Evolutionary conservation across 352 stramenopile species (phyloP).

Genomic region (Phytophthora multivora): DNA sequence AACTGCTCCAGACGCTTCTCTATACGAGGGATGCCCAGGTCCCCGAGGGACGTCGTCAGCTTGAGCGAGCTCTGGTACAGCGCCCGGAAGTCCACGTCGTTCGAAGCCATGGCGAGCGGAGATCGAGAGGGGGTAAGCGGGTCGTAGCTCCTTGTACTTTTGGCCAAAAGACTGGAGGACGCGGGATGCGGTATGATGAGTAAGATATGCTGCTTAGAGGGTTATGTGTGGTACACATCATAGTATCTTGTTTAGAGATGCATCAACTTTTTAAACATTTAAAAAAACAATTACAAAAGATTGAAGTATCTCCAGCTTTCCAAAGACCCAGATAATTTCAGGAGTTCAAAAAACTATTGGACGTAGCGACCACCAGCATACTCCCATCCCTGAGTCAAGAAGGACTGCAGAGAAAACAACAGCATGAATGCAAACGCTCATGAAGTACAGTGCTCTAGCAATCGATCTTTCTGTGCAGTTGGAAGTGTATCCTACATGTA

Average conservation of each 20-base stretch:
- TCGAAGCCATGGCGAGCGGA: slow-evolving; percentile 38
- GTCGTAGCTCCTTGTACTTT: slow-evolving; percentile 1
- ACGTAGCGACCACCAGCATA: no score
- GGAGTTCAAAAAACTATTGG: no score
- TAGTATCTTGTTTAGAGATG: not conserved
- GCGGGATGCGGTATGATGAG: slow-evolving; percentile 12
- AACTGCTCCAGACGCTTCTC: slow-evolving; percentile 86
- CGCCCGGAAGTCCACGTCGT: slow-evolving; percentile 82
- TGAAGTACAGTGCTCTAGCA: no score
- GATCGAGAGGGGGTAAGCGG: slow-evolving; percentile 1
- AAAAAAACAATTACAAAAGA: no score
- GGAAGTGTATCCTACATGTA: no score
- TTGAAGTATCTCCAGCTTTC: no score
- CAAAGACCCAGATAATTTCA: no score
- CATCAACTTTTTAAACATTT: no score
- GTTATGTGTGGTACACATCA: slow-evolving; percentile 8
- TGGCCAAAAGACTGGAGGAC: slow-evolving; percentile 21
- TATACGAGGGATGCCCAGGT: slow-evolving; percentile 74
- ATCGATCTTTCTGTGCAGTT: no score
- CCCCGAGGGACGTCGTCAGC: slow-evolving; percentile 78
- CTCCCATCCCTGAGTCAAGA: no score
- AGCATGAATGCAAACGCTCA: no score
- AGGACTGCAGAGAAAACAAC: no score
- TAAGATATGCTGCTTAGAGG: slow-evolving; percentile 1
- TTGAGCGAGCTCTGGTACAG: slow-evolving; percentile 89